phyloP scores from a whole-genome alignment of 352 stramenopile species.

The Phytophthora foliorum region DNA sequence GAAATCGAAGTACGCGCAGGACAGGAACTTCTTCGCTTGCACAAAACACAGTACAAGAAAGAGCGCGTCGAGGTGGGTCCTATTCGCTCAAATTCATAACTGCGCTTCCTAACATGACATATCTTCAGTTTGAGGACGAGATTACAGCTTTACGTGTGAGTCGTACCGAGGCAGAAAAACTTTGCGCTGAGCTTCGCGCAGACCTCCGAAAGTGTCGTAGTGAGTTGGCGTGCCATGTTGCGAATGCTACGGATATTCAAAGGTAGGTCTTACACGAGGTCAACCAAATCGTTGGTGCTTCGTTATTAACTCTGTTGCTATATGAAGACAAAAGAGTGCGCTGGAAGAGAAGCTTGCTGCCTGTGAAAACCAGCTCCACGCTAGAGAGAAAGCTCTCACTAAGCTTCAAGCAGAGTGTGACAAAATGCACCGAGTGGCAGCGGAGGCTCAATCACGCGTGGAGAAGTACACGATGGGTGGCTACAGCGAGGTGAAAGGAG shows the following conservation, averaged over 20 bases:
- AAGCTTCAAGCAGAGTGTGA: conserved; percentile 46
- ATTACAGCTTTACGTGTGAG: conserved; percentile 49
- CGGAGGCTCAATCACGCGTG: conserved; percentile 49
- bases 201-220: conserved; percentile 59
- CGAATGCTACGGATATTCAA: conserved; percentile 52
- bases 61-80: conserved; percentile 49
- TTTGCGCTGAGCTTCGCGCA: conserved; percentile 55
- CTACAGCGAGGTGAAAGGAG: background rate
- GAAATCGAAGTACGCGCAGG: conserved; percentile 69
- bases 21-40: conserved; percentile 66
- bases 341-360: conserved; percentile 54
- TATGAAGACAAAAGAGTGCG: conserved; percentile 59
- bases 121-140: conserved; percentile 59
- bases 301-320: background rate
- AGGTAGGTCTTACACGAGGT: conserved; percentile 36
- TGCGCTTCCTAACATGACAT: background rate
- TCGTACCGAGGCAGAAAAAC: conserved; percentile 50
- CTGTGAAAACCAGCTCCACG: conserved; percentile 46
- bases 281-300: background rate
- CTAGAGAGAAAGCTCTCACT: conserved; percentile 46
- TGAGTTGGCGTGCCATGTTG: conserved; percentile 65
- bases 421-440: conserved; percentile 52
- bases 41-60: conserved; percentile 64
- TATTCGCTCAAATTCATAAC: background rate
- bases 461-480: conserved; percentile 35